Percentiles rank a stretch among this genome's conserved stretches.
Conservation (phyloP, 768 basidiomycete species). For the Scleroderma citrinum region DNA sequence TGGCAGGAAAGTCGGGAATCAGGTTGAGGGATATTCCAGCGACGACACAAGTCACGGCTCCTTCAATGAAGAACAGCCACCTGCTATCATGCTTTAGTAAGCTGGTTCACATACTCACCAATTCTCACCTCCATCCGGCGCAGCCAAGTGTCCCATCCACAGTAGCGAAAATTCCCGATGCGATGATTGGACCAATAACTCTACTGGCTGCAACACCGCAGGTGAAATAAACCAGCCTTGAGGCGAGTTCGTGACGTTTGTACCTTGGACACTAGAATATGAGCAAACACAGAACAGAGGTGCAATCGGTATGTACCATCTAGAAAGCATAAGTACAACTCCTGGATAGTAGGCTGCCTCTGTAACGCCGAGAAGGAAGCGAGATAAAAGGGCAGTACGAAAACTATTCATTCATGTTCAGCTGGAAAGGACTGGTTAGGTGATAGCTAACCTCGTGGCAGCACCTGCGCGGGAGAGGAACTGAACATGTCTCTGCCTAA, state of each 20-base stretch:
- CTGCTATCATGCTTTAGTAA: conserved; percentile 13
- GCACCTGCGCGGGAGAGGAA: conserved; percentile 23
- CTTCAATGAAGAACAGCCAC: conserved; percentile 47
- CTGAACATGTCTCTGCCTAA: not conserved
- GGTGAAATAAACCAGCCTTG: conserved; percentile 34
- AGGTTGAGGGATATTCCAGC: conserved; percentile 41
- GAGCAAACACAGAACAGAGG: conserved; percentile 12
- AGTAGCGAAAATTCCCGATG: conserved; percentile 39
- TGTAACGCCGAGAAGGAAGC: conserved; percentile 68
- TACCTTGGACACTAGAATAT: conserved; percentile 29
- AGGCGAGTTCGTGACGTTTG: conserved; percentile 19
- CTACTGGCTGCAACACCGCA: conserved; percentile 49
- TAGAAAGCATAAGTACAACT: conserved; percentile 56
- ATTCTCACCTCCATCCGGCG: conserved; percentile 44
- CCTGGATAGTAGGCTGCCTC: conserved; percentile 62
- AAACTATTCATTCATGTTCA: conserved; percentile 35
- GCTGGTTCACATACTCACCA: not conserved
- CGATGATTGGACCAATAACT: conserved; percentile 49
- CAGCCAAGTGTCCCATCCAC: conserved; percentile 47
- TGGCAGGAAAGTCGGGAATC: conserved; percentile 45
- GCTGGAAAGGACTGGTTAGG: not conserved
- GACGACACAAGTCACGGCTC: conserved; percentile 38
- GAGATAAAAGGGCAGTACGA: conserved; percentile 48
- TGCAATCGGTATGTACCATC: too few relatives aligned
- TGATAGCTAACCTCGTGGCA: conserved; percentile 19